Evolutionary conservation across 2,329 filamentous ascomycete species (phyloP).

Genomic region (Uncinocarpus reesii): DNA sequence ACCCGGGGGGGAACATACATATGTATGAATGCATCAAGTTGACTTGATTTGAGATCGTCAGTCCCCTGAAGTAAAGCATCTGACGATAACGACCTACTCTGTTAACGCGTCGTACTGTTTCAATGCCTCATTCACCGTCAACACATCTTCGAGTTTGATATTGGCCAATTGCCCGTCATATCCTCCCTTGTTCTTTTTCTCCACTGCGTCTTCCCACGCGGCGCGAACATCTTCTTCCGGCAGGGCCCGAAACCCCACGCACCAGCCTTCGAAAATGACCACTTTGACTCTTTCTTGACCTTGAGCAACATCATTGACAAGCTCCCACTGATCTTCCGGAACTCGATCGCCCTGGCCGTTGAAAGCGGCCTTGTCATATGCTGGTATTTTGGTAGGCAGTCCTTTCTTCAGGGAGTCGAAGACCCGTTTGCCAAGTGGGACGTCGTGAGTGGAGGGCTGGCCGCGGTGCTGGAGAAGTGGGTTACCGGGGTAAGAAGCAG

Average conservation of each 20-base stretch:
- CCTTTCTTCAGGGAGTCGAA: conserved; percentile 50
- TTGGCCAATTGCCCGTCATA: conserved; percentile 45
- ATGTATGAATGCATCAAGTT: conserved; percentile 54
- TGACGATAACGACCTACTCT: conserved; percentile 29
- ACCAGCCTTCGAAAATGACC: conserved; percentile 84
- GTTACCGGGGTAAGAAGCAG: conserved; percentile 57
- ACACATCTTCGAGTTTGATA: conserved; percentile 47
- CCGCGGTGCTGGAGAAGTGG: conserved; percentile 70
- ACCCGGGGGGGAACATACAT: conserved; percentile 36
- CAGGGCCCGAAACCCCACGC: conserved; percentile 67
- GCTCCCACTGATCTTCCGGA: conserved; percentile 51
- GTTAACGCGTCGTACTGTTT: conserved; percentile 51
- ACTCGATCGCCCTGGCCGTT: conserved; percentile 65
- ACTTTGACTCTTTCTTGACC: conserved; percentile 42
- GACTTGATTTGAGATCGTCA: conserved; percentile 25
- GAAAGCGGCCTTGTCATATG: conserved; percentile 75
- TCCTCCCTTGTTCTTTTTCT: conserved; percentile 34
- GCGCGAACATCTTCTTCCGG: conserved; percentile 44
- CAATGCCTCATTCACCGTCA: conserved; percentile 50
- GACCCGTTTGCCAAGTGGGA: conserved; percentile 52
- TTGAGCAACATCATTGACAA: conserved; percentile 32
- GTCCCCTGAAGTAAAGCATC: background rate
- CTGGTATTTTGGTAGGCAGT: conserved; percentile 52
- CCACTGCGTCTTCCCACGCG: conserved; percentile 43
- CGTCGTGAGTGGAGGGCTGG: conserved; percentile 74